Percentiles rank a stretch among this genome's conserved stretches.
Conservation (phyloP, 306 rosid genomes). For the Begonia peltatifolia region DNA sequence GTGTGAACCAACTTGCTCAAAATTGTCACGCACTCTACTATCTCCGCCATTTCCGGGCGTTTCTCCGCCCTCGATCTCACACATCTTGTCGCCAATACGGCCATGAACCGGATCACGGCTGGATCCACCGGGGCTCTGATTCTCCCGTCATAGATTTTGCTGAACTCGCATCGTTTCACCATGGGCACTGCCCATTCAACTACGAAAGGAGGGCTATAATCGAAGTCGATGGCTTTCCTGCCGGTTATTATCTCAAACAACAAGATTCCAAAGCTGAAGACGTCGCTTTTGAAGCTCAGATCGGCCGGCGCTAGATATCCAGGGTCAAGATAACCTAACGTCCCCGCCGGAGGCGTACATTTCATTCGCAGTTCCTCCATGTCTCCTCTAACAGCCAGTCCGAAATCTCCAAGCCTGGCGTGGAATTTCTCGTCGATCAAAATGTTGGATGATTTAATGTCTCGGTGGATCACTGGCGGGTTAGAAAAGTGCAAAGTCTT, state of each 20-base stretch:
- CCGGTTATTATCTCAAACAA: slow-evolving; percentile 71
- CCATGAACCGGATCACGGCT: slow-evolving; percentile 21
- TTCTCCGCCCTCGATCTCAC: slow-evolving; percentile 56
- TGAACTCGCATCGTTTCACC: slow-evolving; percentile 29
- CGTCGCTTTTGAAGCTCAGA: slow-evolving; percentile 76
- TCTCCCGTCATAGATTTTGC: slow-evolving; percentile 38
- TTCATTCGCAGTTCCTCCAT: slow-evolving; percentile 74
- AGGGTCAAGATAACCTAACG: slow-evolving; percentile 86
- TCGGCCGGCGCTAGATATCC: slow-evolving; percentile 77
- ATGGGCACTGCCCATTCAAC: slow-evolving; percentile 88
- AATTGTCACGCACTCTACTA: slow-evolving; percentile 36
- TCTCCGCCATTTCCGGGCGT: slow-evolving; percentile 70
- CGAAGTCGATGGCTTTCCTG: slow-evolving; percentile 70
- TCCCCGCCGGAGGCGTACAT: slow-evolving; percentile 92
- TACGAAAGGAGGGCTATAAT: slow-evolving; percentile 71
- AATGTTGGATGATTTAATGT: slow-evolving; percentile 71
- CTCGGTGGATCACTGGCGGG: slow-evolving; percentile 89
- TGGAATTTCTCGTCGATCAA: slow-evolving; percentile 38
- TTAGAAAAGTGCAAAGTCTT: slow-evolving; percentile 37
- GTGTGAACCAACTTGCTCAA: slow-evolving; percentile 20
- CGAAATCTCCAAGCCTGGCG: slow-evolving; percentile 83
- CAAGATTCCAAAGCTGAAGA: slow-evolving; percentile 82
- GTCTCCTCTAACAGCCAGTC: slow-evolving; percentile 65
- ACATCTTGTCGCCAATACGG: slow-evolving; percentile 55
- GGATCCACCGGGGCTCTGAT: slow-evolving; percentile 33